These are phyloP conservation scores for Dictyostelium brefeldianum DNA, from an alignment of 78 protist species.

Conservation along the genomic window DNA sequence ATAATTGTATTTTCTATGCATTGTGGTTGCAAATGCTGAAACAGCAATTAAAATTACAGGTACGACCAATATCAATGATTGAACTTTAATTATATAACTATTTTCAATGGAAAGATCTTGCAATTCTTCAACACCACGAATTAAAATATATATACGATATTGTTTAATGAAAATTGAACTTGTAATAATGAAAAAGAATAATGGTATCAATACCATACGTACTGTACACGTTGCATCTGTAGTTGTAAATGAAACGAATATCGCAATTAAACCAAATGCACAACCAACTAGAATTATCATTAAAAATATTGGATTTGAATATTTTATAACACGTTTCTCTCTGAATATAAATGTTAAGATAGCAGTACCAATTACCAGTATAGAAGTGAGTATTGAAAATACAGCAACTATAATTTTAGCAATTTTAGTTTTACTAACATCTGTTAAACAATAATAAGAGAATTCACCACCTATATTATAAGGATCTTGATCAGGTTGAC, in stretches of 20 bases:
- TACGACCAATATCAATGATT: slow-evolving; percentile 1
- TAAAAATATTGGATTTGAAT: slow-evolving; percentile 32
- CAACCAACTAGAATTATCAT: slow-evolving; percentile 28
- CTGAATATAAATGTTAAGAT: slow-evolving; percentile 8
- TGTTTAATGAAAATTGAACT: slow-evolving; percentile 38
- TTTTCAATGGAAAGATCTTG: slow-evolving; percentile 34
- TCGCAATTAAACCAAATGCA: not conserved
- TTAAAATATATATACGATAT: slow-evolving; percentile 1
- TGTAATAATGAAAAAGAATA: not conserved
- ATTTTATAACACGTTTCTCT: slow-evolving; percentile 9
- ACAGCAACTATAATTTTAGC: not conserved
- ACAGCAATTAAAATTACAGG: slow-evolving; percentile 13
- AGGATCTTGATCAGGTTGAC: not conserved
- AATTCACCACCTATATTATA: not conserved
- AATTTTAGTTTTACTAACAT: not conserved
- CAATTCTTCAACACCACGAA: slow-evolving; percentile 26
- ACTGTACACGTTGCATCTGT: not conserved
- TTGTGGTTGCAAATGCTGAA: not conserved
- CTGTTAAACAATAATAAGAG: slow-evolving; percentile 18
- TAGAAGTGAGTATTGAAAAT: not conserved
- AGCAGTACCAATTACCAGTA: not conserved
- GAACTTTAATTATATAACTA: slow-evolving; percentile 3
- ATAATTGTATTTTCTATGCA: not conserved
- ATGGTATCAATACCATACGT: slow-evolving; percentile 10
- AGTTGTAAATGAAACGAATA: not conserved